Conservation (phyloP, 192 early-diverging fungal genomes). For the Backusella liffmaniae region DNA sequence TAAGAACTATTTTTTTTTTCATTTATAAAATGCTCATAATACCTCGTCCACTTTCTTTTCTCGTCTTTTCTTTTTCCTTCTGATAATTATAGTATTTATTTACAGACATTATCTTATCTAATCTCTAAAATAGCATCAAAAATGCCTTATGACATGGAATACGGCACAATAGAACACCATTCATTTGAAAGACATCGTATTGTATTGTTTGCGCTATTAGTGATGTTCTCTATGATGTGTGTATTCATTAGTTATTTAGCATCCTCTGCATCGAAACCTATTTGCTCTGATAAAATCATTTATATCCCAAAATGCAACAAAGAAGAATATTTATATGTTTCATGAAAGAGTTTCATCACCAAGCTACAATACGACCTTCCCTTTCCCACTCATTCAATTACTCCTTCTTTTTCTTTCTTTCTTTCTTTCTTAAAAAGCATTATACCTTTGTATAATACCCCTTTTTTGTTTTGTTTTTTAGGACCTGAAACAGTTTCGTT, state of each 20-base stretch:
- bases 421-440: neutral
- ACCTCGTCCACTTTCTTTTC: neutral
- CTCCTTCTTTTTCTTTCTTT: neutral
- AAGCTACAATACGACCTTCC: neutral
- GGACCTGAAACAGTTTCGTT: too few species aligned
- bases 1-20: neutral
- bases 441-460: neutral
- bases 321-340: slow-evolving; percentile 7
- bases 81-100: neutral
- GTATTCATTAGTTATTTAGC: slow-evolving; percentile 1
- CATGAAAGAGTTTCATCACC: neutral
- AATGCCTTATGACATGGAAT: neutral
- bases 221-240: slow-evolving; percentile 5
- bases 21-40: neutral
- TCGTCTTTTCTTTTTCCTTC: neutral
- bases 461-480: neutral
- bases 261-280: neutral
- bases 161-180: neutral
- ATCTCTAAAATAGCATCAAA: neutral
- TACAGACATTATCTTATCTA: neutral
- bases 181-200: neutral
- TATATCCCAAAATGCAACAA: slow-evolving; percentile 14
- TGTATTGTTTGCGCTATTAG: slow-evolving; percentile 3
- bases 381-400: neutral
- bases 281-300: slow-evolving; percentile 9